These are phyloP conservation scores for Kodamaea suecica DNA, from an alignment of 1,139 yeast genomes.

Conservation along the genomic window DNA sequence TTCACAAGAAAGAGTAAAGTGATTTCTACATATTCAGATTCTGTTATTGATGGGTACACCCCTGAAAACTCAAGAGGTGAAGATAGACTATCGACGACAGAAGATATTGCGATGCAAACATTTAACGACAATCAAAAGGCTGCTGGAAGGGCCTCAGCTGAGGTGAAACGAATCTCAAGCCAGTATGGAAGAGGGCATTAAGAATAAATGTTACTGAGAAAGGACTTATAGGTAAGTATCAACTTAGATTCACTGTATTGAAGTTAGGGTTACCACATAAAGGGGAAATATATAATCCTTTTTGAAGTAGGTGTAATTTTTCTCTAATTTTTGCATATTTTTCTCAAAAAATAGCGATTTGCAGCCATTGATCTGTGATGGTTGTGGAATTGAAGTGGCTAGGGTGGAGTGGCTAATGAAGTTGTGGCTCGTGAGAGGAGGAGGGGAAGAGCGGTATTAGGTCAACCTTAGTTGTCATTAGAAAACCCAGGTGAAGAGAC, in stretches of 20 bases:
- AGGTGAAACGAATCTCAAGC: constrained; percentile 17
- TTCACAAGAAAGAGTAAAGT: constrained; percentile 28
- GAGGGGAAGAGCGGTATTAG: too few relatives aligned
- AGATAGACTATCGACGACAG: constrained; percentile 29
- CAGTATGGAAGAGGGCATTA: constrained; percentile 3
- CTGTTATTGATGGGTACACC: constrained; percentile 30
- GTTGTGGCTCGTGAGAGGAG: too few relatives aligned
- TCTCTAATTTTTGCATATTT: too few relatives aligned
- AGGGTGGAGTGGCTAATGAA: too few relatives aligned
- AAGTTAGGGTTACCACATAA: not conserved
- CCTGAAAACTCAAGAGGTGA: constrained; percentile 9
- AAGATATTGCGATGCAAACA: constrained; percentile 50
- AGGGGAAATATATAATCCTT: too few relatives aligned
- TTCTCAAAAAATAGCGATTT: too few relatives aligned
- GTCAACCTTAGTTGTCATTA: too few relatives aligned
- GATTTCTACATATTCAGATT: constrained; percentile 27
- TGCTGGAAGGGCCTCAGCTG: constrained; percentile 27
- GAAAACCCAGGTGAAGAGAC: too few relatives aligned
- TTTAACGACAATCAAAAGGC: constrained; percentile 27
- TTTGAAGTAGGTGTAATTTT: too few relatives aligned
- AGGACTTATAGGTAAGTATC: not conserved
- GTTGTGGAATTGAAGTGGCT: too few relatives aligned
- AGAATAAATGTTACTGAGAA: not conserved
- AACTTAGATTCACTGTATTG: not conserved
- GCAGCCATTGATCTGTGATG: too few relatives aligned